Conservation (phyloP, 192 early-diverging fungal species). For the Linnemannia exigua region DNA sequence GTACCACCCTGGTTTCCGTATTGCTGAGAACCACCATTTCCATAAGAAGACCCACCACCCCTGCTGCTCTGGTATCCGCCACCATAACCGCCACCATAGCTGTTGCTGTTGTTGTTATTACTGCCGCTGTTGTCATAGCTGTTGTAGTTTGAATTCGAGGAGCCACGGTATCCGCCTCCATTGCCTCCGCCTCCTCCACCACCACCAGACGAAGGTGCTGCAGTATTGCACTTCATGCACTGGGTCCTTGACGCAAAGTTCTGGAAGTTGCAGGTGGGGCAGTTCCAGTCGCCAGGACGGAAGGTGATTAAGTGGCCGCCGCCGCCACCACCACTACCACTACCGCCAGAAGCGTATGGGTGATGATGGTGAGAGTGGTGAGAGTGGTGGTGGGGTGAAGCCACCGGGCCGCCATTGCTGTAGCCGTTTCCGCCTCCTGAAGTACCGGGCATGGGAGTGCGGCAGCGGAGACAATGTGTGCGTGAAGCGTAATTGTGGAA, state of each 20-base stretch:
- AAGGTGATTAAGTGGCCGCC: constrained; percentile 58
- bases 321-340: constrained; percentile 21
- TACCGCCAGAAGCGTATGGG: constrained; percentile 50
- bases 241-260: constrained; percentile 81
- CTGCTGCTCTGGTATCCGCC: constrained; percentile 35
- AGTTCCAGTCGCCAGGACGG: constrained; percentile 83
- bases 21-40: constrained; percentile 24
- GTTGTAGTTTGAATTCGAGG: constrained; percentile 4
- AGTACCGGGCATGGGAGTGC: constrained; percentile 57
- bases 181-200: constrained; percentile 33
- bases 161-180: constrained; percentile 30
- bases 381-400: constrained; percentile 39
- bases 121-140: constrained; percentile 31
- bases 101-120: constrained; percentile 23
- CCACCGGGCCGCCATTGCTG: constrained; percentile 37
- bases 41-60: constrained; percentile 12
- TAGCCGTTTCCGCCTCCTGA: constrained; percentile 22
- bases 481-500: constrained; percentile 78
- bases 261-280: constrained; percentile 80
- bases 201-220: constrained; percentile 40
- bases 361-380: constrained; percentile 48
- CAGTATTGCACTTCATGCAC: constrained; percentile 74
- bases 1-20: constrained; percentile 33
- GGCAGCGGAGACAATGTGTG: constrained; percentile 68
- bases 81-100: constrained; percentile 26